Conservation (phyloP, 2,329 filamentous ascomycete genomes). For the Akanthomyces uredinophilus region DNA sequence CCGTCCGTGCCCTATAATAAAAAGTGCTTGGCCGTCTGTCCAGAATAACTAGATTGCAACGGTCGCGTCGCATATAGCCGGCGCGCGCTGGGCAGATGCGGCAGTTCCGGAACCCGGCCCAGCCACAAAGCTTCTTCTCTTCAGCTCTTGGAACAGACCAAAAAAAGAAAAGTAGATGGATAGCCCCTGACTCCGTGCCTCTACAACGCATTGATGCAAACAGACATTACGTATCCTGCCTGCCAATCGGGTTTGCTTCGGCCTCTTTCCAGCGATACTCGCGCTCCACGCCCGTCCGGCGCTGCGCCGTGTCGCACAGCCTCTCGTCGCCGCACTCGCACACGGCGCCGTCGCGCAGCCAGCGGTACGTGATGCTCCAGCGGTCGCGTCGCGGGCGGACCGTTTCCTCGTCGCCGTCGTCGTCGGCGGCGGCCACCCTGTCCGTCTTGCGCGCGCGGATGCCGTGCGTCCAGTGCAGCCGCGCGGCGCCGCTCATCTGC, state of each 20-base stretch:
- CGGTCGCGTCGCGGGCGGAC: constrained; percentile 38
- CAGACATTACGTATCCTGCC: background rate
- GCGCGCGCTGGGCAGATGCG: no score
- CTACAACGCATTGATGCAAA: background rate
- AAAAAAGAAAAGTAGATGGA: no score
- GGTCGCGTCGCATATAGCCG: no score
- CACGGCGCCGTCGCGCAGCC: constrained; percentile 40
- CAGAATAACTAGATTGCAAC: no score
- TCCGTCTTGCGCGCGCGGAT: constrained; percentile 52
- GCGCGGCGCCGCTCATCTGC: constrained; percentile 43
- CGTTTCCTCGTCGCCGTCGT: constrained; percentile 33
- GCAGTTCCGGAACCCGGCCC: no score
- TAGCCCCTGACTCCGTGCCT: background rate
- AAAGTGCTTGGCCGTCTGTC: no score
- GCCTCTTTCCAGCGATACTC: constrained; percentile 44
- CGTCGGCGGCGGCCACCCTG: constrained; percentile 26
- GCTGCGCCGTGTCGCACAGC: constrained; percentile 48
- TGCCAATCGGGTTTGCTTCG: background rate
- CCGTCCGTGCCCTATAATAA: no score
- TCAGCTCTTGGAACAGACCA: no score
- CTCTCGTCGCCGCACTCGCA: constrained; percentile 47
- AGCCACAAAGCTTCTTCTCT: no score
- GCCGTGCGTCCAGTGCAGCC: constrained; percentile 52
- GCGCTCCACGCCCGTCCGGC: constrained; percentile 39
- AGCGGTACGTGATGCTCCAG: constrained; percentile 53